Evolutionary conservation across 805 yeast species (phyloP).

Genomic region (Kuraishia piskuri): DNA sequence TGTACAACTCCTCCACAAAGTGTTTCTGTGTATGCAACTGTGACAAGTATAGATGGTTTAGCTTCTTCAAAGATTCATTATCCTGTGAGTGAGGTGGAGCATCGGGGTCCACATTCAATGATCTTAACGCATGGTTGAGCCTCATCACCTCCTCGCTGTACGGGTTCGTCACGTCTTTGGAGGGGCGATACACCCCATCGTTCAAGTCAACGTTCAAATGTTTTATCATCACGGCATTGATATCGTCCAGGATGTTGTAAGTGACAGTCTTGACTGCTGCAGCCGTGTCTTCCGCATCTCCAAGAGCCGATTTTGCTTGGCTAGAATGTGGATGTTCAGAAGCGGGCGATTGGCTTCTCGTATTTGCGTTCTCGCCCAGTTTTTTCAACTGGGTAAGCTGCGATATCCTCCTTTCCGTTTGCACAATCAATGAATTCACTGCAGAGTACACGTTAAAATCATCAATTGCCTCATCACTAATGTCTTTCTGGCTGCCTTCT

Average conservation of each 20-base stretch:
- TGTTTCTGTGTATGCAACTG: slow-evolving; percentile 21
- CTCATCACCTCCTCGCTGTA: slow-evolving; percentile 12
- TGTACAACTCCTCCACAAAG: slow-evolving; percentile 15
- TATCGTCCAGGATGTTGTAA: slow-evolving; percentile 5
- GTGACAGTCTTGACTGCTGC: slow-evolving; percentile 4
- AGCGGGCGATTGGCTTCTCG: slow-evolving; percentile 3
- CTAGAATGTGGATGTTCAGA: not conserved
- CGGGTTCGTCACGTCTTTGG: not conserved
- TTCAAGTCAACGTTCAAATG: slow-evolving; percentile 16
- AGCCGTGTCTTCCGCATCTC: slow-evolving; percentile 3
- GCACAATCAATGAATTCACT: slow-evolving; percentile 12
- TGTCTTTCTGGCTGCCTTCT: not conserved
- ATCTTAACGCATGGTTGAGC: slow-evolving; percentile 21
- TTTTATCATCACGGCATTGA: slow-evolving; percentile 14
- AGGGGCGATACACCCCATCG: slow-evolving; percentile 1
- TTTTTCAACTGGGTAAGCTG: slow-evolving; percentile 13
- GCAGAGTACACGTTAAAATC: slow-evolving; percentile 15
- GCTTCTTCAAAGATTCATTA: slow-evolving; percentile 16
- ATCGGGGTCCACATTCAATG: slow-evolving; percentile 13
- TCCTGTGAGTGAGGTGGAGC: slow-evolving; percentile 19
- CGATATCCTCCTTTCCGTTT: slow-evolving; percentile 14
- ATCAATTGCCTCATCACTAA: slow-evolving; percentile 3
- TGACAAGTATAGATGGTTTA: slow-evolving; percentile 20
- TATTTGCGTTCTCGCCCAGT: slow-evolving; percentile 3
- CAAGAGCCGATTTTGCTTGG: not conserved